These are phyloP conservation scores for Selaginella moellendorffii DNA, from an alignment of 75 land plant genomes.

Conservation along the genomic window DNA sequence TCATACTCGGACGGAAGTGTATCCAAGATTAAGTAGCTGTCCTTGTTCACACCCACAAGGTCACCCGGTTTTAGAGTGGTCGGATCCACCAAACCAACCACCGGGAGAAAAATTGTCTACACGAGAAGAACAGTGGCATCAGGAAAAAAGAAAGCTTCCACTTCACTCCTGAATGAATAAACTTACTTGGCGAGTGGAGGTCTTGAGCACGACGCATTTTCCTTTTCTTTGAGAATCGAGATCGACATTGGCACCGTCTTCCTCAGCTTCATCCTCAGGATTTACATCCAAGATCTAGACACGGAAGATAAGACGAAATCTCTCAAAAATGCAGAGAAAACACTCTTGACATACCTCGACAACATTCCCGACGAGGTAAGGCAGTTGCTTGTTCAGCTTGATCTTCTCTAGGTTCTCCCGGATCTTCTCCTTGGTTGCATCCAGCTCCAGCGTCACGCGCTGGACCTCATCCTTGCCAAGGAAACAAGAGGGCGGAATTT, in stretches of 20 bases:
- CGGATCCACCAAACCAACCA: constrained; percentile 97
- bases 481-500: too few species aligned
- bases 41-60: constrained; percentile 96
- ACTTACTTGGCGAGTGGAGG: constrained; percentile 92
- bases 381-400: constrained; percentile 92
- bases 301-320: constrained; percentile 5
- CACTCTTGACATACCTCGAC: constrained; percentile 97
- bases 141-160: not conserved
- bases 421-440: constrained; percentile 71
- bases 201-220: constrained; percentile 95
- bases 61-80: constrained; percentile 92
- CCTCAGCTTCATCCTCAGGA: constrained; percentile 98
- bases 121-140: not conserved
- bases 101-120: constrained; percentile 97
- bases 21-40: constrained; percentile 91
- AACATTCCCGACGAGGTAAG: constrained; percentile 92
- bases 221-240: constrained; percentile 98
- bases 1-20: constrained; percentile 99
- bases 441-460: constrained; percentile 60
- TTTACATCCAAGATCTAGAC: constrained; percentile 88
- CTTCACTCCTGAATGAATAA: not conserved
- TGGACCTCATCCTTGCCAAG: constrained; percentile 68
- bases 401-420: constrained; percentile 98
- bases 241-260: constrained; percentile 99
- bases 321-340: too few species aligned